phyloP scores from a whole-genome alignment of 176 grass and related monocot genomes.

The Aegilops umbellulata region DNA sequence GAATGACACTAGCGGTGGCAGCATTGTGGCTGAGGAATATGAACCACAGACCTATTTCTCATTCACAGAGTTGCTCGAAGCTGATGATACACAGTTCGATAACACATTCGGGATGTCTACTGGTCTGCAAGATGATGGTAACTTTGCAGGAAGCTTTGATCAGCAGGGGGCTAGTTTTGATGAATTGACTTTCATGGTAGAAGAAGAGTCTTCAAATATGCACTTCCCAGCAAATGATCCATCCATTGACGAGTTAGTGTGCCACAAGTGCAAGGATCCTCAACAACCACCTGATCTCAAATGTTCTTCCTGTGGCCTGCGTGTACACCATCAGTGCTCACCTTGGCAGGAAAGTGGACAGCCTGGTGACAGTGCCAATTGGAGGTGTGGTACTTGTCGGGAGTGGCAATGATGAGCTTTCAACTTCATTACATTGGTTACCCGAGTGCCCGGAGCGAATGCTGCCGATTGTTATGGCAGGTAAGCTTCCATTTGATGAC shows the following conservation, averaged over 20 bases:
- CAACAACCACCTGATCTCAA: conserved; percentile 55
- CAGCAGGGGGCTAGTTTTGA: conserved; percentile 40
- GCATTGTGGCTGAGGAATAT: conserved; percentile 39
- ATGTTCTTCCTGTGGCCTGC: conserved; percentile 56
- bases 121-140: conserved; percentile 29
- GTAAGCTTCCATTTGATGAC: conserved; percentile 26
- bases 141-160: conserved; percentile 21
- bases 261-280: conserved; percentile 51
- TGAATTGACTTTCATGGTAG: conserved; percentile 33
- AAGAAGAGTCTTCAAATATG: conserved; percentile 36
- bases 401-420: conserved; percentile 46
- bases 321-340: conserved; percentile 59
- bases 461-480: conserved; percentile 9
- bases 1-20: conserved; percentile 40
- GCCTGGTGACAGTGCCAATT: conserved; percentile 23
- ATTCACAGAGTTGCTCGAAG: conserved; percentile 71
- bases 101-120: conserved; percentile 42
- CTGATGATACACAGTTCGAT: conserved; percentile 55
- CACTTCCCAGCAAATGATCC: conserved; percentile 12
- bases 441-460: neutral
- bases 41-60: conserved; percentile 80
- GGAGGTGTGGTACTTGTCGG: conserved; percentile 73
- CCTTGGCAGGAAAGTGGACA: conserved; percentile 52
- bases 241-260: conserved; percentile 21
- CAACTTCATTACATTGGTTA: conserved; percentile 2